A percentile compares a stretch with the other conserved stretches of the same genome.
phyloP scores from a whole-genome alignment of 495 filamentous ascomycete genomes.

The Penicillium daleae region DNA sequence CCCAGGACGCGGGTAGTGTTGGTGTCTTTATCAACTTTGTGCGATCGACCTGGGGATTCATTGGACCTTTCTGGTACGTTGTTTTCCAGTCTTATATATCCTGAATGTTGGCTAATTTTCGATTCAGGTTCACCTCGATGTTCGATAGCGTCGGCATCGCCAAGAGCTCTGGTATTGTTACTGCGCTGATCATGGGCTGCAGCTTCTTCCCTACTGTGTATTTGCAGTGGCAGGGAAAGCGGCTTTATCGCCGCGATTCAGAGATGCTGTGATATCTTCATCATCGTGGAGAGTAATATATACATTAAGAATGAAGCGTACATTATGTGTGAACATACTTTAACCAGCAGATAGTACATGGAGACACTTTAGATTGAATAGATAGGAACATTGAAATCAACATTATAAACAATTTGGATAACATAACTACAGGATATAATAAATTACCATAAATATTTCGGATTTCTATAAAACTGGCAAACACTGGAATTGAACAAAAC shows the following conservation, averaged over 20 bases:
- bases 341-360: background rate
- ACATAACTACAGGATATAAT: background rate
- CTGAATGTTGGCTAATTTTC: conserved; percentile 4
- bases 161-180: conserved; percentile 46
- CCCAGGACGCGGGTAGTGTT: conserved; percentile 51
- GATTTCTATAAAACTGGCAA: background rate
- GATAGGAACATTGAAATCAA: background rate
- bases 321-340: background rate
- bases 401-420: background rate
- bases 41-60: conserved; percentile 61
- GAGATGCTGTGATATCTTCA: background rate
- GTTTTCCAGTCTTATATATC: background rate
- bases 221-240: conserved; percentile 41
- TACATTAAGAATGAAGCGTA: background rate
- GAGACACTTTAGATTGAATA: background rate
- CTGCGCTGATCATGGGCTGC: conserved; percentile 46
- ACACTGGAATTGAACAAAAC: background rate
- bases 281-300: background rate
- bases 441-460: background rate
- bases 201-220: conserved; percentile 49
- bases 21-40: conserved; percentile 62
- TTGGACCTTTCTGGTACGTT: conserved; percentile 60
- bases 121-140: conserved; percentile 51
- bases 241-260: conserved; percentile 17
- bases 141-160: conserved; percentile 52